phyloP scores from a whole-genome alignment of 2,329 filamentous ascomycete species.

The Dryadomyces quercus-mongolicae region DNA sequence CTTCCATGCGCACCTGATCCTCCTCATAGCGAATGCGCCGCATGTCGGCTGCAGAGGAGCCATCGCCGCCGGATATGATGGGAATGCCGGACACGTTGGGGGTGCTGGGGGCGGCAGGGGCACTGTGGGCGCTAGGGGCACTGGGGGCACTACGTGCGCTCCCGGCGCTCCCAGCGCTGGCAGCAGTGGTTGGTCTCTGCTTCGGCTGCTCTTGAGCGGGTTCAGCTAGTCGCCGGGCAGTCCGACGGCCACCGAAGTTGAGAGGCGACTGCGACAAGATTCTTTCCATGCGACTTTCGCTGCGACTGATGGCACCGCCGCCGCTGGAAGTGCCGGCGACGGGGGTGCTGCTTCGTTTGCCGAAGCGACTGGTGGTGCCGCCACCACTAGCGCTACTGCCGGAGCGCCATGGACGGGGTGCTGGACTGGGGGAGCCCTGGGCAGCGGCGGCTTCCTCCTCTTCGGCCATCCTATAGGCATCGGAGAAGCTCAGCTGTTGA shows the following conservation, averaged over 20 bases:
- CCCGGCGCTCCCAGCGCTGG: too few species aligned
- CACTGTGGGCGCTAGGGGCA: background rate
- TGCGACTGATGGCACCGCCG: constrained; percentile 2
- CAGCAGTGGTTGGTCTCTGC: too few species aligned
- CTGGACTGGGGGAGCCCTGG: constrained; percentile 36
- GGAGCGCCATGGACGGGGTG: constrained; percentile 31
- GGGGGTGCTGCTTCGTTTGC: background rate
- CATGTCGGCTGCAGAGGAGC: constrained; percentile 17
- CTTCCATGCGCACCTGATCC: constrained; percentile 15
- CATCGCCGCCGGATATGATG: background rate
- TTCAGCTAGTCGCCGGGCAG: constrained; percentile 11
- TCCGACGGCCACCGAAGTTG: constrained; percentile 12
- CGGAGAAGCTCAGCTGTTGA: constrained; percentile 26
- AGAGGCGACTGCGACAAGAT: constrained; percentile 14
- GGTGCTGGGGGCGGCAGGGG: constrained; percentile 3
- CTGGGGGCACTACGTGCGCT: background rate
- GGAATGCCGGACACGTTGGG: background rate
- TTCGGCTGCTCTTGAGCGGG: background rate
- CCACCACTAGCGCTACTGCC: constrained; percentile 17
- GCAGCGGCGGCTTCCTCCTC: constrained; percentile 17
- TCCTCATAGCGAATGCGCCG: constrained; percentile 15
- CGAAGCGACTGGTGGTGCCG: background rate
- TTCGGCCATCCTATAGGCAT: constrained; percentile 28
- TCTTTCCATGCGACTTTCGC: constrained; percentile 13
- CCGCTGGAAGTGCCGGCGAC: background rate